Conservation (phyloP, 169 alveolate genomes). For the Plasmodium chabaudi region DNA sequence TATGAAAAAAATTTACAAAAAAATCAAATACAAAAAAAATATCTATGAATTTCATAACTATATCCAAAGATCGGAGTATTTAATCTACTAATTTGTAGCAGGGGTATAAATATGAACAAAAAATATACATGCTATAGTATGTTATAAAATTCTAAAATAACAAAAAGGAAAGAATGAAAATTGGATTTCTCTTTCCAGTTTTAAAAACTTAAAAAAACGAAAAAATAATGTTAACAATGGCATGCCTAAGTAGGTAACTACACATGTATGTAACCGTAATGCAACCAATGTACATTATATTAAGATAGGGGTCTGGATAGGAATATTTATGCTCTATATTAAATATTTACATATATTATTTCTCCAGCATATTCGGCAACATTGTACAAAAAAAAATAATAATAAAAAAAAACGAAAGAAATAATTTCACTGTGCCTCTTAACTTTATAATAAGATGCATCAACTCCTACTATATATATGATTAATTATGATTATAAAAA, state of each 20-base stretch:
- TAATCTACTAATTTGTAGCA: conserved; percentile 1
- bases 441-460: too few species aligned
- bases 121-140: neutral
- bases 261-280: neutral
- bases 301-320: too few species aligned
- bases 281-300: too few species aligned
- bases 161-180: neutral
- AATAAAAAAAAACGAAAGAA: too few species aligned
- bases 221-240: neutral
- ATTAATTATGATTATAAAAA: too few species aligned
- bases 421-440: too few species aligned
- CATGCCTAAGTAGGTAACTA: neutral
- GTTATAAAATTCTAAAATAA: neutral
- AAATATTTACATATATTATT: neutral
- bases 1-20: conserved; percentile 21
- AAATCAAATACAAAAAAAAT: conserved; percentile 18
- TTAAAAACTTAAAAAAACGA: neutral
- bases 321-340: neutral
- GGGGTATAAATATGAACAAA: conserved; percentile 25
- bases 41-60: neutral
- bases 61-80: conserved; percentile 22
- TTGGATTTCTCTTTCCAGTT: neutral
- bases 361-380: too few species aligned
- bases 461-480: too few species aligned
- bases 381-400: too few species aligned